Base-by-base conservation (phyloP, 257 asterid species). In the Solanum corneliomulleri region DNA sequence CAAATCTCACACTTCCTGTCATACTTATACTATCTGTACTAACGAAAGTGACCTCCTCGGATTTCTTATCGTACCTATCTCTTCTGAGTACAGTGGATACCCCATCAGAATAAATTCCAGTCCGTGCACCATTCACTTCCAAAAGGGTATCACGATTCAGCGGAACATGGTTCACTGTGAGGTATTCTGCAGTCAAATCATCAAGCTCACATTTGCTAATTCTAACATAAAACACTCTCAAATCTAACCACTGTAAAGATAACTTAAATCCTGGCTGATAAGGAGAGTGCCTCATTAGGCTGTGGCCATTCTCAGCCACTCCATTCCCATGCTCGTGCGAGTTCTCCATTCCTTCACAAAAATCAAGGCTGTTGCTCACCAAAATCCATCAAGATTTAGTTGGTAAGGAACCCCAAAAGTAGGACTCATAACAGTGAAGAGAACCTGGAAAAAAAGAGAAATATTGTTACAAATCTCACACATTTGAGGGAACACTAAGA, bases 221-320 rank as follows among this genome's bases (percentile, higher is more conserved):
- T 72, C 96, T 90, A 27, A 94, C 91, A 49, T 94, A 95, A 37
- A 94, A 94, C 45, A 95, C 97, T 87, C 93, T 91, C 87, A 95
- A 69, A 86, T 95, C 96, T 72, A 95, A 92, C 98, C 98, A 95
- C 6, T 86, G 92, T 68, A 94, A 85, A 33, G 95, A 90, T 62
- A 39, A 45, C 88, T 86, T 92, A 47, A 60, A 75, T 52, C 60
- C 71, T 2, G 89, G 89, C 56, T 86, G 92, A 91, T 89, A 86
- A 49, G 89, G 60, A 75, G 86, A 41, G 83, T 86, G 91, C 87
- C 89, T 86, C 14, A 52, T 71, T 31, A 68, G 20, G 10, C 83
- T 14, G 89, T 91, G 89, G 41, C 92, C 92, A 86, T 93, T 92
- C 33, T 90, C 93, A 15, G 33, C 86, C 14, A 41, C 85, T 44